Conservation (phyloP, 139 green algal genomes). For the Edaphochlamys debaryana region DNA sequence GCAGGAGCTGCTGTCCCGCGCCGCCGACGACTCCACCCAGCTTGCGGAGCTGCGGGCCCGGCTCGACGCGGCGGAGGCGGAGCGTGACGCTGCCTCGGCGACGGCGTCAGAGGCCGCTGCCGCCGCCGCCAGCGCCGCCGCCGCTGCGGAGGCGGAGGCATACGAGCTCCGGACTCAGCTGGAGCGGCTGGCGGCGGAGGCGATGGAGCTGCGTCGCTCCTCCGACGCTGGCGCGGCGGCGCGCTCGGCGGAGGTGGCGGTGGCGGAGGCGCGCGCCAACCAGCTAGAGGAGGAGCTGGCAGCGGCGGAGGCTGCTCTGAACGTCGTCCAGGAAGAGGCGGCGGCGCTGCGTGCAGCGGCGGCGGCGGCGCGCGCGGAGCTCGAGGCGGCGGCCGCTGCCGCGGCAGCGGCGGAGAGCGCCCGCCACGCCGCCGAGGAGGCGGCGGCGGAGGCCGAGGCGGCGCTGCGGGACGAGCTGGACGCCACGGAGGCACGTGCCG, state of each 20-base stretch:
- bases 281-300: not conserved
- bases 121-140: no score
- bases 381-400: not conserved
- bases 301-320: not conserved
- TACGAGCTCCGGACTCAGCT: not conserved
- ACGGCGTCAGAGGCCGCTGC: not conserved
- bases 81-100: not conserved
- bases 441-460: not conserved
- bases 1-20: not conserved
- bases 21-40: not conserved
- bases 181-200: slow-evolving; percentile 4
- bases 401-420: not conserved
- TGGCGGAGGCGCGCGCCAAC: not conserved
- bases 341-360: not conserved
- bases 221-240: no score
- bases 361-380: not conserved
- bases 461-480: not conserved
- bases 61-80: not conserved
- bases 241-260: not conserved
- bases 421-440: not conserved
- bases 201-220: not conserved
- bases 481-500: not conserved
- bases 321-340: not conserved
- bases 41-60: not conserved
- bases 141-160: not conserved